Conservation (phyloP, 345 rosid genomes). For the Cardamine occulta region DNA sequence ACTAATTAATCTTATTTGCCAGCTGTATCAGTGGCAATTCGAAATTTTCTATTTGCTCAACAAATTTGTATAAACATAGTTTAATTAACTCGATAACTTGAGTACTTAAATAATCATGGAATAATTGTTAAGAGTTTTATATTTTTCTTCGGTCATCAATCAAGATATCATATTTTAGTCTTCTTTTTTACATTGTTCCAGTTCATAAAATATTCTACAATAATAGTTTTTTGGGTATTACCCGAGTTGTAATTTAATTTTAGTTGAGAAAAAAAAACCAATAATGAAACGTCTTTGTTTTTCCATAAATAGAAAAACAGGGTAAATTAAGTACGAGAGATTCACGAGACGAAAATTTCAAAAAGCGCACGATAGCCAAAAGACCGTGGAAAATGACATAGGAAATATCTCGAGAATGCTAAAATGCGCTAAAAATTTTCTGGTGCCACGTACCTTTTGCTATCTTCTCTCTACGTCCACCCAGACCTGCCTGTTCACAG, state of each 20-base stretch:
- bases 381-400: not conserved
- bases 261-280: slow-evolving; percentile 16
- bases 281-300: slow-evolving; percentile 43
- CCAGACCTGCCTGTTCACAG: slow-evolving; percentile 74
- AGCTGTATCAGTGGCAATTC: not conserved
- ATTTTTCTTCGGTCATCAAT: not conserved
- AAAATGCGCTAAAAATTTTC: slow-evolving; percentile 40
- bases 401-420: slow-evolving; percentile 3
- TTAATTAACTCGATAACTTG: not conserved
- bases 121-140: not conserved
- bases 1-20: not conserved
- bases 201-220: not conserved
- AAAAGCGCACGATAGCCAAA: slow-evolving; percentile 39
- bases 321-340: slow-evolving; percentile 37
- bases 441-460: slow-evolving; percentile 36
- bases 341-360: slow-evolving; percentile 34
- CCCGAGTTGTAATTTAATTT: not conserved
- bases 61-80: not conserved
- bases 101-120: not conserved
- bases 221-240: not conserved
- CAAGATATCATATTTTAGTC: not conserved
- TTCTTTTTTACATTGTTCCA: not conserved
- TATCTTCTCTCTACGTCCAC: slow-evolving; percentile 44
- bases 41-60: not conserved
- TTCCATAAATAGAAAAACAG: slow-evolving; percentile 40